Evolutionary conservation across 371 early-diverging fungal species (phyloP).

Genomic region (Nosema bombycis): DNA sequence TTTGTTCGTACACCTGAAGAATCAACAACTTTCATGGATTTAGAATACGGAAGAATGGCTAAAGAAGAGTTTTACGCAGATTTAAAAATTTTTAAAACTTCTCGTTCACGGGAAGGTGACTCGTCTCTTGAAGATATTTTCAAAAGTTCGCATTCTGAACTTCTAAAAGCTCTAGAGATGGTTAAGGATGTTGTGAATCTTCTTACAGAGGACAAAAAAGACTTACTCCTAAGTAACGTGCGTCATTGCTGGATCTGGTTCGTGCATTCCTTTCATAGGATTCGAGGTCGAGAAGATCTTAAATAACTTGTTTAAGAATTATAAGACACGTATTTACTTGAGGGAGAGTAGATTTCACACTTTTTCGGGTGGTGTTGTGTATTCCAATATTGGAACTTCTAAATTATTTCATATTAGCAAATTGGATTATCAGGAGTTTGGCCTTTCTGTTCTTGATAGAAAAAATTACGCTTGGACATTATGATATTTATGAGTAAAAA

Average conservation of each 20-base stretch:
- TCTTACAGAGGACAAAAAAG: constrained; percentile 26
- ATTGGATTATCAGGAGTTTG: constrained; percentile 48
- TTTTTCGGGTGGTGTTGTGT: constrained; percentile 50
- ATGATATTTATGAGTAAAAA: too few relatives aligned
- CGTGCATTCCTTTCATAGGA: constrained; percentile 24
- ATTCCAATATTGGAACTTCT: constrained; percentile 44
- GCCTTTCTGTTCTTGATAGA: constrained; percentile 44
- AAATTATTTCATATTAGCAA: constrained; percentile 49
- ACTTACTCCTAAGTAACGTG: constrained; percentile 39
- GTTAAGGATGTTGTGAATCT: constrained; percentile 19
- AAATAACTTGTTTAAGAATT: constrained; percentile 24
- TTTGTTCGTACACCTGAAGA: constrained; percentile 45
- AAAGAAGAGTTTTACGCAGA: not conserved
- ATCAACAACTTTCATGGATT: too few relatives aligned
- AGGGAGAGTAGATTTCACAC: constrained; percentile 50
- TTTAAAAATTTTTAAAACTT: too few relatives aligned
- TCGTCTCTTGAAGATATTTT: not conserved
- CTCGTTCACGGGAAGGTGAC: too few relatives aligned
- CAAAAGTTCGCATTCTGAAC: not conserved
- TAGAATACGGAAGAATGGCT: too few relatives aligned
- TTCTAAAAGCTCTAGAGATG: not conserved
- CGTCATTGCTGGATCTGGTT: constrained; percentile 42
- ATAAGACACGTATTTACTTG: constrained; percentile 23
- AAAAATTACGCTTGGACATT: constrained; percentile 53
- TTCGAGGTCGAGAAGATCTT: constrained; percentile 30